Percentiles rank a stretch among this genome's conserved stretches.
phyloP scores from a whole-genome alignment of 495 filamentous ascomycete species.

The Aspergillus affinis region DNA sequence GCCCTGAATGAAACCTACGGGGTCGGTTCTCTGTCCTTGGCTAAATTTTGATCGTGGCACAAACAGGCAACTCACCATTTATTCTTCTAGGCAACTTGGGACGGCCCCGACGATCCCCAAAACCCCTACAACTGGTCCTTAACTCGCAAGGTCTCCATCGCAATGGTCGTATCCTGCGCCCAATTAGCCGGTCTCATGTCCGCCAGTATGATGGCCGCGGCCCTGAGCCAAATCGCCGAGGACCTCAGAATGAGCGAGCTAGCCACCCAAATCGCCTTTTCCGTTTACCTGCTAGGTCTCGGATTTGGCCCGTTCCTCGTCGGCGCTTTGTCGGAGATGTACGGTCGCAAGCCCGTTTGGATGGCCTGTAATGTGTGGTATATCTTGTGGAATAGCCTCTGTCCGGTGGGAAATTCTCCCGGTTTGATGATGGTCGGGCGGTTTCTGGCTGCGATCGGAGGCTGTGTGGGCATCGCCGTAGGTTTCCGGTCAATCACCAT shows the following conservation, averaged over 20 bases:
- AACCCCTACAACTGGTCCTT: constrained; percentile 6
- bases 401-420: not conserved
- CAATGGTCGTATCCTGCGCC: constrained; percentile 2
- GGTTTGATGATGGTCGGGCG: constrained; percentile 3
- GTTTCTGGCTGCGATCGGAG: constrained; percentile 4
- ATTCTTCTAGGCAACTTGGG: constrained; percentile 5
- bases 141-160: constrained; percentile 4
- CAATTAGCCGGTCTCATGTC: constrained; percentile 6
- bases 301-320: constrained; percentile 3
- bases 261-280: not conserved
- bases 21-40: not conserved
- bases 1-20: not conserved
- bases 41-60: not conserved
- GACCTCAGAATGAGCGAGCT: not conserved
- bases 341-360: constrained; percentile 2
- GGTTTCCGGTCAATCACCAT: not conserved
- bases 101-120: constrained; percentile 3
- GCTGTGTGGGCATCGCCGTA: constrained; percentile 1
- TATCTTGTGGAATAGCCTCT: constrained; percentile 6
- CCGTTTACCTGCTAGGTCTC: constrained; percentile 1
- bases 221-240: constrained; percentile 3
- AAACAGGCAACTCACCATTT: not conserved
- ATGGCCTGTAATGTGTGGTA: constrained; percentile 4
- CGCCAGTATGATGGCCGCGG: constrained; percentile 9
- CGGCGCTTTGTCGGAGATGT: constrained; percentile 6